Base-by-base conservation (phyloP, 2,329 filamentous ascomycete species). In the Madurella mycetomatis region DNA sequence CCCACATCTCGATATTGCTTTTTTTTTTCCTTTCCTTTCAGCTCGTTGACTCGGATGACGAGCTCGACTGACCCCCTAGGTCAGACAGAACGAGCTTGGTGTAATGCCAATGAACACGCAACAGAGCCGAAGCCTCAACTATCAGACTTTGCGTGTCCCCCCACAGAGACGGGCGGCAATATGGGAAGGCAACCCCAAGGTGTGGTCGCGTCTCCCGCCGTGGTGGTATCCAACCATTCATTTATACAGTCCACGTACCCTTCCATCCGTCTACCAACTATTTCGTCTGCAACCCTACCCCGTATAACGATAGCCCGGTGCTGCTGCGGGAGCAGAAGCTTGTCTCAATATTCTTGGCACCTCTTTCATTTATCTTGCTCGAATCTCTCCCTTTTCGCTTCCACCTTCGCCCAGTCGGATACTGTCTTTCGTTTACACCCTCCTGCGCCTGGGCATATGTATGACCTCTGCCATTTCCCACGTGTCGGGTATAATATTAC, bases 211-310 rank as follows among this genome's bases (percentile, higher is more conserved):
- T 55, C 31, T 54, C 53, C 52, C 55, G 53, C 45, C 47, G 57
- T 51, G 52, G 61, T 61, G 56, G 52, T 52, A 62, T 62, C 41
- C 40, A 44, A 45, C 42, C 47, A 39, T 57, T 61, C 52, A 58
- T 60, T 58, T 62, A 62, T 62, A 60, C 52, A 45, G 37, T 52
- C n/a, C 52, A 41, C 55, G 17, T 56, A 52, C 46, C 49, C 54
- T 57, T 58, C 53, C 56, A 55, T 57, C 51, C 46, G 30, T 46
- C 41, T 56, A 45, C 43, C 42, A 41, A 32, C 25, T 25, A n/a
- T 41, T 41, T 58, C 47, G 45, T 52, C 45, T 64, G 56, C 49
- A 58, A 61, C 60, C 55, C 55, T 58, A 60, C 56, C 41, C 50
- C 56, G 50, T 55, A 52, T 57, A 53, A 39, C 44, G 44, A 34